Percentiles rank a stretch among this genome's conserved stretches.
phyloP scores from a whole-genome alignment of 768 basidiomycete genomes.

The Lentinula sp. region DNA sequence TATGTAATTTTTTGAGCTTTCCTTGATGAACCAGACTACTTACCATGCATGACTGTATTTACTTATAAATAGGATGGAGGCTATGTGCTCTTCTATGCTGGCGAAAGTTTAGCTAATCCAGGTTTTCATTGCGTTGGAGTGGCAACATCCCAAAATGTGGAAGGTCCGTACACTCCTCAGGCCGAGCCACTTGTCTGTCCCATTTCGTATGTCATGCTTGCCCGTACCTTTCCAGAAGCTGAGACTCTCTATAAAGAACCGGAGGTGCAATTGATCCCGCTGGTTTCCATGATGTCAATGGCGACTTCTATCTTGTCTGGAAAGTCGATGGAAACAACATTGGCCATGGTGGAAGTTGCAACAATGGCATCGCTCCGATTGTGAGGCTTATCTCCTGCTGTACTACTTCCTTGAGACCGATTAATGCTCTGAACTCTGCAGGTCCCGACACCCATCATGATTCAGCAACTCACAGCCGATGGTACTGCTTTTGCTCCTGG shows the following conservation, averaged over 20 bases:
- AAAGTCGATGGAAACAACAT: slow-evolving; percentile 27
- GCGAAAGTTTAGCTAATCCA: slow-evolving; percentile 2
- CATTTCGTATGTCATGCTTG: neutral
- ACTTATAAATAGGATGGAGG: slow-evolving; percentile 1
- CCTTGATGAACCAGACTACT: neutral
- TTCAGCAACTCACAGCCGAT: slow-evolving; percentile 18
- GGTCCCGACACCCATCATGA: slow-evolving; percentile 4
- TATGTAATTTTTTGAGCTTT: neutral
- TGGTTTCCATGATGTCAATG: slow-evolving; percentile 6
- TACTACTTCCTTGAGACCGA: slow-evolving; percentile 18
- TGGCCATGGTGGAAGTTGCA: slow-evolving; percentile 20
- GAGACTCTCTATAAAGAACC: neutral
- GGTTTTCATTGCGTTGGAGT: slow-evolving; percentile 16
- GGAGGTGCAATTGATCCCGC: slow-evolving; percentile 5
- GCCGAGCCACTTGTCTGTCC: neutral
- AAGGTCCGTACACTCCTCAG: slow-evolving; percentile 16
- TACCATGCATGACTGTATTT: neutral
- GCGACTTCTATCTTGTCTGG: slow-evolving; percentile 19
- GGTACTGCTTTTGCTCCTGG: slow-evolving; percentile 14
- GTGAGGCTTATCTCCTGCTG: slow-evolving; percentile 10
- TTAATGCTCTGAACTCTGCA: neutral
- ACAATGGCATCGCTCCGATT: slow-evolving; percentile 15
- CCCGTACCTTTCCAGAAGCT: neutral
- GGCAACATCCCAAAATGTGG: slow-evolving; percentile 12
- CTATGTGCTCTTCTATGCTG: slow-evolving; percentile 14